These are phyloP conservation scores for Ustilago vetiveriae DNA, from an alignment of 1,284 basidiomycete genomes.

Conservation along the genomic window DNA sequence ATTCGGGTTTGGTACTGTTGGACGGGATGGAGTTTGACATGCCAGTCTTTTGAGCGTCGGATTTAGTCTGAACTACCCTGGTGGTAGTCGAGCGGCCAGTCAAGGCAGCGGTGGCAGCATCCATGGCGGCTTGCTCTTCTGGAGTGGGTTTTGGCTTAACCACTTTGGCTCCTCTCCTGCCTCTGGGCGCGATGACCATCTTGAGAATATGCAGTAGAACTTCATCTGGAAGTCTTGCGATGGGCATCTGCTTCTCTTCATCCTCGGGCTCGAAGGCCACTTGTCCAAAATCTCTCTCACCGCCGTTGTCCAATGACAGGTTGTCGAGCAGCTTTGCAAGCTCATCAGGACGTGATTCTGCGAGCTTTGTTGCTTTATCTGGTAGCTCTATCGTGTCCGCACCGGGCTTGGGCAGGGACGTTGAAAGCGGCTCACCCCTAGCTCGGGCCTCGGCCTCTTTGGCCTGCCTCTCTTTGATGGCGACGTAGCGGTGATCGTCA, in stretches of 20 bases:
- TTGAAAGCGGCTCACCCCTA: slow-evolving; percentile 13
- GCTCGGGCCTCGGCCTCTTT: slow-evolving; percentile 30
- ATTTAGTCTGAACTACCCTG: neutral
- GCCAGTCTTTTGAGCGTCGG: slow-evolving; percentile 1
- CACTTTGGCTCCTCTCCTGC: slow-evolving; percentile 52
- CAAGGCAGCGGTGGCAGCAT: slow-evolving; percentile 29
- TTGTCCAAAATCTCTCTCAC: slow-evolving; percentile 36
- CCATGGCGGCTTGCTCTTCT: slow-evolving; percentile 39
- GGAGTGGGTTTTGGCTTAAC: slow-evolving; percentile 39
- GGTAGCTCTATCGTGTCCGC: neutral
- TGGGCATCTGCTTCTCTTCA: slow-evolving; percentile 43
- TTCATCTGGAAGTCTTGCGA: slow-evolving; percentile 58
- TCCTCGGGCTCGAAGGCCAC: slow-evolving; percentile 49
- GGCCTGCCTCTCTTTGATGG: slow-evolving; percentile 43
- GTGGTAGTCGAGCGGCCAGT: slow-evolving; percentile 3
- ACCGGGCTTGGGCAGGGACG: neutral
- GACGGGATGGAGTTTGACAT: slow-evolving; percentile 1
- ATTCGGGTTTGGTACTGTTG: neutral
- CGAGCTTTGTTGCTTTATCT: slow-evolving; percentile 4
- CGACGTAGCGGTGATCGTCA: slow-evolving; percentile 47
- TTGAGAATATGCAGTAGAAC: slow-evolving; percentile 51
- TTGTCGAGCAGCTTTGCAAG: slow-evolving; percentile 35
- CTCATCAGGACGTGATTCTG: slow-evolving; percentile 33
- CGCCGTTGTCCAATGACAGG: slow-evolving; percentile 37
- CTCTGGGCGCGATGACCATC: slow-evolving; percentile 47